Conservation (phyloP, 108 stramenopile genomes). For the Cyclotella baltica region DNA sequence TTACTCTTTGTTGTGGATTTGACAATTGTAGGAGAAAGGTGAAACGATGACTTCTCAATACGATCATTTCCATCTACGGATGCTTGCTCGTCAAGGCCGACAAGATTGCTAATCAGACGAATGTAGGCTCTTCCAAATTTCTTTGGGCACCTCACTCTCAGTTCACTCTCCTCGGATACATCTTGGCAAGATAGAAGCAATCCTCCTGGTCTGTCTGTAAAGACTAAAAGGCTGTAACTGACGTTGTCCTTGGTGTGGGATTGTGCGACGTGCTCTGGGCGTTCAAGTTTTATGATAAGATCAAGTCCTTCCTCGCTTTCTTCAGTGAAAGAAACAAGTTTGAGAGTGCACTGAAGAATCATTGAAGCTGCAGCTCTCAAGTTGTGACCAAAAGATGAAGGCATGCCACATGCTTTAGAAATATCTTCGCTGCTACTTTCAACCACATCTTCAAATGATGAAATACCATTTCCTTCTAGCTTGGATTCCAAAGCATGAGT, state of each 20-base stretch:
- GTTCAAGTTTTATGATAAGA: slow-evolving; percentile 37
- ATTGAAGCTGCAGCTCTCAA: slow-evolving; percentile 57
- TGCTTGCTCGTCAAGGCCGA: slow-evolving; percentile 69
- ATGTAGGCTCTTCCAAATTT: slow-evolving; percentile 66
- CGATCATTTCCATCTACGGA: slow-evolving; percentile 49
- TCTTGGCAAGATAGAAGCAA: slow-evolving; percentile 63
- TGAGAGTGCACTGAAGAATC: slow-evolving; percentile 65
- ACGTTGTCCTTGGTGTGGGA: slow-evolving; percentile 21
- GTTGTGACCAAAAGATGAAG: slow-evolving; percentile 65
- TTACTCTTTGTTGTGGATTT: slow-evolving; percentile 34
- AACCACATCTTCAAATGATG: slow-evolving; percentile 77
- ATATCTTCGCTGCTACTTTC: slow-evolving; percentile 53
- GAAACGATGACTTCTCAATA: slow-evolving; percentile 44
- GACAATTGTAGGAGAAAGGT: slow-evolving; percentile 34
- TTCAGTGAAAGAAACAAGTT: slow-evolving; percentile 56
- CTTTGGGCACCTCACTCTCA: slow-evolving; percentile 57
- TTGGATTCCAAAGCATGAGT: slow-evolving; percentile 55
- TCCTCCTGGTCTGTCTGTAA: slow-evolving; percentile 73
- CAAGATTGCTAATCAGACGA: slow-evolving; percentile 66
- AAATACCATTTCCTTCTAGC: slow-evolving; percentile 63
- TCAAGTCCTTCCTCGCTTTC: slow-evolving; percentile 23
- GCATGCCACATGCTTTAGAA: slow-evolving; percentile 54
- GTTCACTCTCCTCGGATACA: slow-evolving; percentile 48
- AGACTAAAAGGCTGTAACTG: slow-evolving; percentile 72
- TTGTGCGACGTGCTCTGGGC: slow-evolving; percentile 9